Evolutionary conservation across 257 asterid genomes (phyloP).

Genomic region (Jaltomata sinuosa): DNA sequence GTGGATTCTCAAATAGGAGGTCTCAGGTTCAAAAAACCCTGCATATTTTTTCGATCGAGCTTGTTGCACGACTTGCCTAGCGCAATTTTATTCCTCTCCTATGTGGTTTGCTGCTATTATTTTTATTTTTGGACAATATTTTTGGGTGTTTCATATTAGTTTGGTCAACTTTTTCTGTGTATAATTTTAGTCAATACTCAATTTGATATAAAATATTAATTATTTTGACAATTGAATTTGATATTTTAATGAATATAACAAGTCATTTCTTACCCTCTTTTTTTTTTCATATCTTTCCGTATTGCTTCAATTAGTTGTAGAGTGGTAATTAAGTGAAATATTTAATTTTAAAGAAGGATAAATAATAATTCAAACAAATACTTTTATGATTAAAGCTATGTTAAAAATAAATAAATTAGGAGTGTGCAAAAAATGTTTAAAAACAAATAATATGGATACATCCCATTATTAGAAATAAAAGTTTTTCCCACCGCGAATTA

Average conservation of each 20-base stretch:
- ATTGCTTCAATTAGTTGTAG: not conserved
- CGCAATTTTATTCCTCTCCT: no score
- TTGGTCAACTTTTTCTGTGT: not conserved
- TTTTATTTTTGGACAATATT: no score
- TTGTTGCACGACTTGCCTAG: not conserved
- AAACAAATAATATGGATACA: no score
- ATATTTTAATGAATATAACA: no score
- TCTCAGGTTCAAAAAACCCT: not conserved
- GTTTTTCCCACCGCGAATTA: no score
- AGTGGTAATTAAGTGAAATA: not conserved
- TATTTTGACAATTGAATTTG: not conserved
- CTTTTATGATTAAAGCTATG: not conserved
- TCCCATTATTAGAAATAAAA: no score
- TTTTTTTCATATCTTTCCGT: not conserved
- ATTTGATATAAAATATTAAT: no score
- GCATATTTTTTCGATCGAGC: not conserved
- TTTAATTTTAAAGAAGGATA: not conserved
- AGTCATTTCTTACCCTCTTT: not conserved
- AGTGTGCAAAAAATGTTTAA: no score
- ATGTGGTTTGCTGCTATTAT: no score
- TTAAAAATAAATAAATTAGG: no score
- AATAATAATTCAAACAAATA: not conserved
- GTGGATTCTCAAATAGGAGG: not conserved
- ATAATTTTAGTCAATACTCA: not conserved
- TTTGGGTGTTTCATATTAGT: no score